These are phyloP conservation scores for Zasmidium citrigriseum DNA, from an alignment of 2,329 filamentous ascomycete genomes.

Conservation along the genomic window DNA sequence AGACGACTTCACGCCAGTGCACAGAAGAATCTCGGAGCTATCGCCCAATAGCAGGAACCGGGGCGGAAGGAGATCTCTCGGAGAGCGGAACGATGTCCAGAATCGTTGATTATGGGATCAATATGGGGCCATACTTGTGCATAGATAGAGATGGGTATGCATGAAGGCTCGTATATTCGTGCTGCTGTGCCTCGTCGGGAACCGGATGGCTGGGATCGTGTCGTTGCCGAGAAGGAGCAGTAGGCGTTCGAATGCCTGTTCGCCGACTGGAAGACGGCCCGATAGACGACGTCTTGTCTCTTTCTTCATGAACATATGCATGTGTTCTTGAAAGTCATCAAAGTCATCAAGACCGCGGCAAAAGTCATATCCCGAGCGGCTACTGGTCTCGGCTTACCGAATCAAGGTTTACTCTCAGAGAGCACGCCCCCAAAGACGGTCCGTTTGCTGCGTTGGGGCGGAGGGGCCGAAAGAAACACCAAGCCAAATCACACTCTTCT, in stretches of 20 bases:
- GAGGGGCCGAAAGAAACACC: background rate
- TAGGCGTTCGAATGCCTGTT: background rate
- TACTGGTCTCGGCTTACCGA: background rate
- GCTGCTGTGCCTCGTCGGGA: background rate
- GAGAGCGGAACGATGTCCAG: constrained; percentile 1
- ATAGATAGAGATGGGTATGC: background rate
- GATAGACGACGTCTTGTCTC: background rate
- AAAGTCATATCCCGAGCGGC: background rate
- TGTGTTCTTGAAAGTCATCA: no score
- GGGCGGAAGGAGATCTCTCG: background rate
- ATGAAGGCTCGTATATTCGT: background rate
- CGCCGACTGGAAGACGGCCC: background rate
- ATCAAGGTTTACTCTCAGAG: background rate
- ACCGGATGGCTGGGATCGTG: background rate
- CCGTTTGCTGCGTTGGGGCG: background rate
- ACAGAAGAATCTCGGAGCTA: background rate
- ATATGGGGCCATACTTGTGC: background rate
- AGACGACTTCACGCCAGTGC: background rate
- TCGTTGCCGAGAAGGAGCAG: no score
- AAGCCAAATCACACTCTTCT: background rate
- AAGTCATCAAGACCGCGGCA: background rate
- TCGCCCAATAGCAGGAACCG: background rate
- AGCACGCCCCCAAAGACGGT: background rate
- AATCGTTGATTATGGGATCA: background rate
- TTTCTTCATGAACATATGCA: no score